Base-by-base conservation (phyloP, 176 grass and related monocot genomes). In the Olyra latifolia region DNA sequence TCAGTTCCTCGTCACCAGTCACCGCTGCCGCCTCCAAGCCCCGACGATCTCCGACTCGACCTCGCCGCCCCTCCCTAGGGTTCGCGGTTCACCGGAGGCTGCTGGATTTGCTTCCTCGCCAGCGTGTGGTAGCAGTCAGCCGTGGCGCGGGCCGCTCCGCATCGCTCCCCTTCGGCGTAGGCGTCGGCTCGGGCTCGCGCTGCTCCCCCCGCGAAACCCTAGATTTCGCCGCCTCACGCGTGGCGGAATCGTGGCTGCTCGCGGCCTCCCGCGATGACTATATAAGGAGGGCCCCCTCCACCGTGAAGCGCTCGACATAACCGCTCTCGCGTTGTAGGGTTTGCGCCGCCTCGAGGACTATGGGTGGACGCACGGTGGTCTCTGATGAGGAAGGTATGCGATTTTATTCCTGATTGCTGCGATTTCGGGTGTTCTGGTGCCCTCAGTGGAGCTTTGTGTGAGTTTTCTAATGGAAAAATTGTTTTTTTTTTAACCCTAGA, bases 321-420 rank as follows among this genome's bases (percentile, higher is more conserved):
- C 38, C 70, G 17, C 66, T 76, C 70, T 56, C 72, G 40, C 50
- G 71, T 46, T 81, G 76, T 86, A 86, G 90, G 87, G 83, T 89
- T 93, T 89, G 54, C 62, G 69, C 69, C 68, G n/a, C 69, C 48
- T 68, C 68, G 70, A 43, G 66, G 16, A 43, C 61, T 77, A 96
- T 99, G 97, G 83, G 66, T 8, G 83, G 93, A 45, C 78, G 82
- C 58, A 84, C 88, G 12, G 84, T 99, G 39, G 80, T 98, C 1
- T 95, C 92, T 47, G 97, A 96, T 16, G 97, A 99, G 6, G 91
- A 99, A 91, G 97, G 93, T 91, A 72, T 15, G 78, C 7, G n/a
- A 69, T 77, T 38, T 76, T 16, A 8, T 73, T 19, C 24, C 13
- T 56, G 14, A 30, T 46, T 60, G 43, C 56, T 48, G 72, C 23